These are phyloP conservation scores for Umbelopsis sp. DNA, from an alignment of 371 early-diverging fungal genomes.

Conservation along the genomic window DNA sequence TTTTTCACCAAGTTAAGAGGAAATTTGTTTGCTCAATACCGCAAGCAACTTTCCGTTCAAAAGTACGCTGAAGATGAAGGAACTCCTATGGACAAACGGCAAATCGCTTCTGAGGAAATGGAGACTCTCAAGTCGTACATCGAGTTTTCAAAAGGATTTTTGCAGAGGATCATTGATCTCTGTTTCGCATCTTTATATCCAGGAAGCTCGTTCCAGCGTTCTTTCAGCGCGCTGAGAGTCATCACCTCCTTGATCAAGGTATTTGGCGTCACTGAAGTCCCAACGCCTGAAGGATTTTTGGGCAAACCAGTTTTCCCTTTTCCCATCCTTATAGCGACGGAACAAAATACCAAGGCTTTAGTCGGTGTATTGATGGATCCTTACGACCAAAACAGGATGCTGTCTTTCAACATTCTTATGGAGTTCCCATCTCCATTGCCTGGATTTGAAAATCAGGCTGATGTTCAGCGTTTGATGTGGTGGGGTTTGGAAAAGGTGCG, in stretches of 20 bases:
- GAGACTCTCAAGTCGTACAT: constrained; percentile 27
- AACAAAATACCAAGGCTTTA: constrained; percentile 52
- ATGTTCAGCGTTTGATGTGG: constrained; percentile 60
- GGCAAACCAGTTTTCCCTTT: constrained; percentile 61
- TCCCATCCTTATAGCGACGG: constrained; percentile 51
- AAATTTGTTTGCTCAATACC: constrained; percentile 51
- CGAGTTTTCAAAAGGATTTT: constrained; percentile 33
- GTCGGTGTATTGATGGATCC: constrained; percentile 66
- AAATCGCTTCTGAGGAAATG: constrained; percentile 21
- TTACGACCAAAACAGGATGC: constrained; percentile 70
- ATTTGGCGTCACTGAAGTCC: constrained; percentile 58
- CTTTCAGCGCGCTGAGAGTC: constrained; percentile 57
- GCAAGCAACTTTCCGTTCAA: constrained; percentile 35
- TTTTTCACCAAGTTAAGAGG: constrained; percentile 57
- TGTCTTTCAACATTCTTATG: constrained; percentile 67
- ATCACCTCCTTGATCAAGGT: constrained; percentile 50
- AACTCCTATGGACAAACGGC: neutral
- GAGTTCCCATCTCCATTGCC: constrained; percentile 63
- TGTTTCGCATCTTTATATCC: constrained; percentile 55
- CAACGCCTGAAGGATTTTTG: constrained; percentile 50
- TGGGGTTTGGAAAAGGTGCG: constrained; percentile 67
- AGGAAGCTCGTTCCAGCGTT: constrained; percentile 66
- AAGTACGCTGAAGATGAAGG: constrained; percentile 27
- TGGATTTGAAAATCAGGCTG: constrained; percentile 44
- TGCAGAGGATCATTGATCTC: constrained; percentile 47